Evolutionary conservation across 1,284 basidiomycete species (phyloP).

Genomic region (Cerrena zonata): DNA sequence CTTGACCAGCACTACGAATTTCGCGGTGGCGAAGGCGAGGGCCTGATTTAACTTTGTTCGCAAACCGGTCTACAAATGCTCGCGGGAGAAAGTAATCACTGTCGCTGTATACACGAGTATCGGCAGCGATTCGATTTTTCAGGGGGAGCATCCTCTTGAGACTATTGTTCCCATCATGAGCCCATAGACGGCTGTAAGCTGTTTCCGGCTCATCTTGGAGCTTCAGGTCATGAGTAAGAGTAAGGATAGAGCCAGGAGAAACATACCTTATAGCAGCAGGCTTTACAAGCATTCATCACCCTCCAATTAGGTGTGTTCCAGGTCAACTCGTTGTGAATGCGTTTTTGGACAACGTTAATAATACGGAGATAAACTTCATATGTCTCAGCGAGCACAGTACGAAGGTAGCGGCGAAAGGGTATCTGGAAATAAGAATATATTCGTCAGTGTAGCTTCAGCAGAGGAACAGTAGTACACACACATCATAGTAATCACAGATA

Average conservation of each 20-base stretch:
- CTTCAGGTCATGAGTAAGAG: neutral
- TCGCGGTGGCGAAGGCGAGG: too few relatives aligned
- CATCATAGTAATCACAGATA: conserved; percentile 27
- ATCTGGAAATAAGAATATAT: neutral
- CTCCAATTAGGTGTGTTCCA: conserved; percentile 24
- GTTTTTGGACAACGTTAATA: too few relatives aligned
- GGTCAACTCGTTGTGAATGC: too few relatives aligned
- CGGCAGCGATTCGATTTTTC: conserved; percentile 4
- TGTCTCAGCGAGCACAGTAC: too few relatives aligned
- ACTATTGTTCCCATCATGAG: conserved; percentile 31
- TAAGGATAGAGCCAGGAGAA: neutral
- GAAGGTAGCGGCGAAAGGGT: neutral
- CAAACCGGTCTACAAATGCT: too few relatives aligned
- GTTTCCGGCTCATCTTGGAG: conserved; percentile 21
- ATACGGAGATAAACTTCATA: too few relatives aligned
- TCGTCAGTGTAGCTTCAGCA: neutral
- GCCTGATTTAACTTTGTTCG: conserved; percentile 23
- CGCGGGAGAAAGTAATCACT: conserved; percentile 23
- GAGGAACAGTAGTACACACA: conserved; percentile 14
- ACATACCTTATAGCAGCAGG: conserved; percentile 8
- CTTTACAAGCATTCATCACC: conserved; percentile 11
- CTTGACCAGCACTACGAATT: too few relatives aligned
- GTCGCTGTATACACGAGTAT: conserved; percentile 10
- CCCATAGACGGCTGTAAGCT: conserved; percentile 14
- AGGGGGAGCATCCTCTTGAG: conserved; percentile 21